Conservation (phyloP, 805 yeast species). For the Metschnikowia shivogae region DNA sequence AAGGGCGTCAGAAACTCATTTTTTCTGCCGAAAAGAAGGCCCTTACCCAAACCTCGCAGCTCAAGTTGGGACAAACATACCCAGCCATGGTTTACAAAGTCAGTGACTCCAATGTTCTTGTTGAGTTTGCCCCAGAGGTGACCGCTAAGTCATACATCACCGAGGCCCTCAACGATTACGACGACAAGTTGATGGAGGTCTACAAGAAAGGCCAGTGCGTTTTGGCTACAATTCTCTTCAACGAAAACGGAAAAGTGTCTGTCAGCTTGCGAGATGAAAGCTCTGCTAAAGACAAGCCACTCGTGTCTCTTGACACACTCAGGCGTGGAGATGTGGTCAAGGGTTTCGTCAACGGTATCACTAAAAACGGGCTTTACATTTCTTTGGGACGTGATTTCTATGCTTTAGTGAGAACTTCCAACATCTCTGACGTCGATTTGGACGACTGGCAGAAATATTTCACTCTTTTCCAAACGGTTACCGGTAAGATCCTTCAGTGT, state of each 20-base stretch:
- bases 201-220: constrained; percentile 51
- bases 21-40: constrained; percentile 48
- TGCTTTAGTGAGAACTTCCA: constrained; percentile 78
- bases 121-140: constrained; percentile 62
- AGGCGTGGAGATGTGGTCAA: constrained; percentile 67
- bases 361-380: constrained; percentile 74
- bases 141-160: constrained; percentile 66
- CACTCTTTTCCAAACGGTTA: constrained; percentile 65
- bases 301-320: constrained; percentile 50
- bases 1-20: constrained; percentile 46
- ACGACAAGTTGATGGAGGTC: constrained; percentile 46
- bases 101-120: constrained; percentile 55
- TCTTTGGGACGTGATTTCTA: constrained; percentile 64
- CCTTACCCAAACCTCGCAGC: constrained; percentile 43
- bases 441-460: constrained; percentile 85
- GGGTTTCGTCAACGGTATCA: constrained; percentile 75
- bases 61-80: constrained; percentile 49
- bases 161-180: constrained; percentile 72
- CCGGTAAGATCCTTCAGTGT: constrained; percentile 66
- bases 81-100: constrained; percentile 64
- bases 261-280: constrained; percentile 57
- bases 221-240: constrained; percentile 50
- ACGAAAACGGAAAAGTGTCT: constrained; percentile 49
- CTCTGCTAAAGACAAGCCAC: constrained; percentile 47
- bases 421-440: constrained; percentile 74